A percentile compares a stretch with the other conserved stretches of the same genome.
Conservation (phyloP, 2,329 filamentous ascomycete species). For the Didymella pinodella region DNA sequence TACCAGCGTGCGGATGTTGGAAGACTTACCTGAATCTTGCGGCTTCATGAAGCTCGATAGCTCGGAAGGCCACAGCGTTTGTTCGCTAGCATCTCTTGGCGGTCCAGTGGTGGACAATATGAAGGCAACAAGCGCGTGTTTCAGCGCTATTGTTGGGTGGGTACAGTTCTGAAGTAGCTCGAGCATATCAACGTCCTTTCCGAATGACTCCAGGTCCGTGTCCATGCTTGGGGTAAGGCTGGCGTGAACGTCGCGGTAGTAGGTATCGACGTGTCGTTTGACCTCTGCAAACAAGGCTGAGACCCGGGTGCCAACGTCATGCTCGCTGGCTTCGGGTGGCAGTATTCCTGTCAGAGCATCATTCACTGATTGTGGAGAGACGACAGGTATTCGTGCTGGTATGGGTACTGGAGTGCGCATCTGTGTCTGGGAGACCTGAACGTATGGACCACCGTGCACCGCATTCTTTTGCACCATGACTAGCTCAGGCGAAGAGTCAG, state of each 20-base stretch:
- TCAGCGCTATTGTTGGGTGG: slow-evolving; percentile 39
- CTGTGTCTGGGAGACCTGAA: slow-evolving; percentile 39
- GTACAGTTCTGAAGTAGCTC: slow-evolving; percentile 38
- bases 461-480: slow-evolving; percentile 34
- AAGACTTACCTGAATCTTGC: not conserved
- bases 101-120: slow-evolving; percentile 35
- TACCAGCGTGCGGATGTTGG: not conserved
- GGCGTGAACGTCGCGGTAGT: slow-evolving; percentile 48
- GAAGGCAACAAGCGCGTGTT: slow-evolving; percentile 42
- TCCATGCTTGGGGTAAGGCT: slow-evolving; percentile 47
- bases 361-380: slow-evolving; percentile 17
- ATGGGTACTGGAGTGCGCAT: slow-evolving; percentile 16
- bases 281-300: slow-evolving; percentile 37
- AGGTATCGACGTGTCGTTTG: slow-evolving; percentile 41
- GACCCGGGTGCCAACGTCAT: slow-evolving; percentile 31
- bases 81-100: slow-evolving; percentile 18
- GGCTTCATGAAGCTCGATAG: slow-evolving; percentile 17
- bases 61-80: slow-evolving; percentile 38
- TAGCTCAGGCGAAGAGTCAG: slow-evolving; percentile 37
- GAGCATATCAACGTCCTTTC: slow-evolving; percentile 34
- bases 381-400: slow-evolving; percentile 2
- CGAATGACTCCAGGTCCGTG: slow-evolving; percentile 38
- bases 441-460: slow-evolving; percentile 30
- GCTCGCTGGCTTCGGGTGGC: slow-evolving; percentile 35
- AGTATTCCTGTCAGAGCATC: slow-evolving; percentile 35